phyloP scores from a whole-genome alignment of 1,284 basidiomycete genomes.

The Ustilago trichophora region DNA sequence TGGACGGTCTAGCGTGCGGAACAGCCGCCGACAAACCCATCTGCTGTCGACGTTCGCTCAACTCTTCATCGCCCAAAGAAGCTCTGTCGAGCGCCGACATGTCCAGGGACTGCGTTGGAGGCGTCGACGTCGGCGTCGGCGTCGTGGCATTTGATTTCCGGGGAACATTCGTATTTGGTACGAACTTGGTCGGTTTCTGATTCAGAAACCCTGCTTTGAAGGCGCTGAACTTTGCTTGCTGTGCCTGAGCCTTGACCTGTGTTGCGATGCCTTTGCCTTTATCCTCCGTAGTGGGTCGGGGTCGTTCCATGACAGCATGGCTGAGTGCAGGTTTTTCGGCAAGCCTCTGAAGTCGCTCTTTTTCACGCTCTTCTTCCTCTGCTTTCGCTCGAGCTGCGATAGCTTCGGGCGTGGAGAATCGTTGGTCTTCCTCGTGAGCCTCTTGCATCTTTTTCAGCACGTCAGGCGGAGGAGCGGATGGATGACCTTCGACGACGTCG shows the following conservation, averaged over 20 bases:
- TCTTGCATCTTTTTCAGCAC: slow-evolving; percentile 43
- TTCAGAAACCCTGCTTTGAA: slow-evolving; percentile 60
- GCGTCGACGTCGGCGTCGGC: slow-evolving; percentile 1
- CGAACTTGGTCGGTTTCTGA: slow-evolving; percentile 38
- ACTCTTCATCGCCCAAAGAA: slow-evolving; percentile 43
- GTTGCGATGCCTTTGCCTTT: not conserved
- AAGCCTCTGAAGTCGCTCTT: slow-evolving; percentile 10
- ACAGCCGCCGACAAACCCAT: slow-evolving; percentile 55
- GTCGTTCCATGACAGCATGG: slow-evolving; percentile 34
- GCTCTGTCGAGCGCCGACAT: slow-evolving; percentile 60
- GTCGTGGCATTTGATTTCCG: no score
- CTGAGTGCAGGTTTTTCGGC: slow-evolving; percentile 37
- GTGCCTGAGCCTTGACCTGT: slow-evolving; percentile 6
- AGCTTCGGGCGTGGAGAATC: slow-evolving; percentile 25
- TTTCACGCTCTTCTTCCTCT: slow-evolving; percentile 26
- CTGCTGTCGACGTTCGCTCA: slow-evolving; percentile 26
- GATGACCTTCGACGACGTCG: slow-evolving; percentile 57
- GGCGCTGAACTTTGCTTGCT: slow-evolving; percentile 50
- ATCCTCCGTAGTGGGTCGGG: no score
- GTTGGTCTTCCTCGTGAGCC: slow-evolving; percentile 30
- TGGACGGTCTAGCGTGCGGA: slow-evolving; percentile 62
- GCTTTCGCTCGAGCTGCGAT: slow-evolving; percentile 23
- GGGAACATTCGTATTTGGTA: slow-evolving; percentile 27
- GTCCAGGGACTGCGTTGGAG: slow-evolving; percentile 51
- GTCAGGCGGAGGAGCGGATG: slow-evolving; percentile 40